Conservation (phyloP, 176 grass and related monocot genomes). For the Tillandsia fasciculata region DNA sequence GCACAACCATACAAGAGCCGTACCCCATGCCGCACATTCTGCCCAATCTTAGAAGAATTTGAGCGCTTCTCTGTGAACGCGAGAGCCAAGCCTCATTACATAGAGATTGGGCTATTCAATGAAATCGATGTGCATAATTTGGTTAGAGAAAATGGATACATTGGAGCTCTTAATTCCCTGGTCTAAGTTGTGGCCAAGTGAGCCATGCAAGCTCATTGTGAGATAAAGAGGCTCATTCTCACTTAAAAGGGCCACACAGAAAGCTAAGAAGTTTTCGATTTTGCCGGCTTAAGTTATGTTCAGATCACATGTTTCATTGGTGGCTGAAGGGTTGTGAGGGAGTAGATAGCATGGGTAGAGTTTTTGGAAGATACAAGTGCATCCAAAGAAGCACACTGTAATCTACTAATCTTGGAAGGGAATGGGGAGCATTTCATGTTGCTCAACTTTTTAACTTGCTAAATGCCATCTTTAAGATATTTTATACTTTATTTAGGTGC, state of each 20-base stretch:
- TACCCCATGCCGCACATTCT: slow-evolving; percentile 21
- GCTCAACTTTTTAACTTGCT: neutral
- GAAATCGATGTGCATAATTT: too few relatives aligned
- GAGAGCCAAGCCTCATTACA: neutral
- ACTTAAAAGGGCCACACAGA: neutral
- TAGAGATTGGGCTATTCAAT: neutral
- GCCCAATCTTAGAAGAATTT: neutral
- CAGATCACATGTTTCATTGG: neutral
- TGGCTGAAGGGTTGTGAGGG: neutral
- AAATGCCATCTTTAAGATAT: neutral
- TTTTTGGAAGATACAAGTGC: neutral
- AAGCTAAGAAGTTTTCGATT: neutral
- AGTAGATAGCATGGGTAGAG: neutral
- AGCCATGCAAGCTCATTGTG: neutral
- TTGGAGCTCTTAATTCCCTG: neutral
- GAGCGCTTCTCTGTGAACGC: neutral
- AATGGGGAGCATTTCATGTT: slow-evolving; percentile 3
- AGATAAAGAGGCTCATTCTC: neutral
- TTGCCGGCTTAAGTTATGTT: neutral
- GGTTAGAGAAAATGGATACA: neutral
- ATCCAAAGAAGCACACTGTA: neutral
- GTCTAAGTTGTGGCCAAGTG: neutral
- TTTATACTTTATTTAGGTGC: neutral
- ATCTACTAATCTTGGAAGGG: neutral
- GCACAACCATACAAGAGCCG: slow-evolving; percentile 55